These are phyloP conservation scores for Diaporthe destruens DNA, from an alignment of 2,329 filamentous ascomycete species.

Conservation along the genomic window DNA sequence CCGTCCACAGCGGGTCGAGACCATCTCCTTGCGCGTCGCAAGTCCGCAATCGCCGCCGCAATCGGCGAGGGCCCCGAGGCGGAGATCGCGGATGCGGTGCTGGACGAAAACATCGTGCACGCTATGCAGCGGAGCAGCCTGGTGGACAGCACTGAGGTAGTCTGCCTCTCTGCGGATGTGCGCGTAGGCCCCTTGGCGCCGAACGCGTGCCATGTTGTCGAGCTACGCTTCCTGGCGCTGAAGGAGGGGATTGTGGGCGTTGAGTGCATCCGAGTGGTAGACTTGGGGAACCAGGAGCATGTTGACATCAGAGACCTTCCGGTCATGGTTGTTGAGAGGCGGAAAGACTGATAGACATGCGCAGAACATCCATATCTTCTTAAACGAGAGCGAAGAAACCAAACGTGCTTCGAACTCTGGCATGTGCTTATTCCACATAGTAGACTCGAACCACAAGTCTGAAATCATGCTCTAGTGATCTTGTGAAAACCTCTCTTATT, in stretches of 20 bases:
- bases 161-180: slow-evolving; percentile 82
- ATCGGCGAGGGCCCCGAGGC: slow-evolving; percentile 37
- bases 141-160: slow-evolving; percentile 74
- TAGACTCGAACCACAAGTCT: background rate
- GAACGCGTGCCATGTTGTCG: slow-evolving; percentile 79
- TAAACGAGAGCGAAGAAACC: slow-evolving; percentile 6
- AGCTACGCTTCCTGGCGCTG: slow-evolving; percentile 79
- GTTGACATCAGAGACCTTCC: slow-evolving; percentile 83
- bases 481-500: background rate
- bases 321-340: slow-evolving; percentile 68
- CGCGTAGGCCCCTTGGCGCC: slow-evolving; percentile 79
- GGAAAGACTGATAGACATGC: slow-evolving; percentile 34
- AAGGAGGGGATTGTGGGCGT: slow-evolving; percentile 75
- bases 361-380: background rate
- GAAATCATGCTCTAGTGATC: background rate
- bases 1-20: slow-evolving; percentile 64
- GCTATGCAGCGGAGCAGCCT: slow-evolving; percentile 76
- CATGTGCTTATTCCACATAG: background rate
- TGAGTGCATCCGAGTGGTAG: slow-evolving; percentile 79
- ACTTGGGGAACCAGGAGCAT: slow-evolving; percentile 80
- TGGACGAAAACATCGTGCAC: slow-evolving; percentile 79
- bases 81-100: slow-evolving; percentile 72
- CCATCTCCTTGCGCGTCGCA: slow-evolving; percentile 52
- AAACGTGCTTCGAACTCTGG: background rate
- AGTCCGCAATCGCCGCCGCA: slow-evolving; percentile 42